Evolutionary conservation across 768 basidiomycete species (phyloP), one percentile per base, ranked within the genome.

Genomic region (Boletus speciosus): DNA sequence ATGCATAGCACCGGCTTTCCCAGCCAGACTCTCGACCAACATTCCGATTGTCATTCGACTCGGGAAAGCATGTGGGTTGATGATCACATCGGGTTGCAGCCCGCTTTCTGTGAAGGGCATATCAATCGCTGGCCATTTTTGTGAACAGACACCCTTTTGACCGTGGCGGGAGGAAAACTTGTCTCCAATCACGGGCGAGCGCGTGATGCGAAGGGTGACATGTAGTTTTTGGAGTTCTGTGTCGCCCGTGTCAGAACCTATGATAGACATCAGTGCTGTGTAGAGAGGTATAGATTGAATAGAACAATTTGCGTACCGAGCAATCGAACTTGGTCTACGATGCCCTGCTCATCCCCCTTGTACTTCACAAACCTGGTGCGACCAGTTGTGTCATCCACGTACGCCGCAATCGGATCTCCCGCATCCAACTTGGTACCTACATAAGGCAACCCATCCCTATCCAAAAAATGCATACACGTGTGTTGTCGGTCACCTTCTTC

Each of bases 1-100:
- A 62, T 98, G 97, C 90, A 98, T 91, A 8, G 96, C 90, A 54
- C 97, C 97, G 2, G 97, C 90, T 72, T 99, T 99, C n/a, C 97
- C 97, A 0, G 97, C 97, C 85, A 98, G 86, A 73, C 93, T 96
- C 78, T 99, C 97, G 54, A 99, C 93, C 69, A 99, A 86, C 97
- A 99, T 99, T 55, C 97, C 97, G 63, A 99, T 99, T 1, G 97
- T 99, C 97, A 99, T 99, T 62, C 97, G 91, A 78, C 87, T 90
- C 2, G 97, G 97, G 79, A 99, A 99, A 15, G 97, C 97, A 70
- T 99, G 97, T 35, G 97, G 97, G 73, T 99, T 99, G 77, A 99
- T 98, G 70, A 99, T 98, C 47, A 99, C 84, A 72, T 99, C 97
- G 1, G 97, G 97, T 71, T 98, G 96, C 81, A 99, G 94, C 15